phyloP scores from a whole-genome alignment of 331 rosid species.

The Prunus yedoensis region DNA sequence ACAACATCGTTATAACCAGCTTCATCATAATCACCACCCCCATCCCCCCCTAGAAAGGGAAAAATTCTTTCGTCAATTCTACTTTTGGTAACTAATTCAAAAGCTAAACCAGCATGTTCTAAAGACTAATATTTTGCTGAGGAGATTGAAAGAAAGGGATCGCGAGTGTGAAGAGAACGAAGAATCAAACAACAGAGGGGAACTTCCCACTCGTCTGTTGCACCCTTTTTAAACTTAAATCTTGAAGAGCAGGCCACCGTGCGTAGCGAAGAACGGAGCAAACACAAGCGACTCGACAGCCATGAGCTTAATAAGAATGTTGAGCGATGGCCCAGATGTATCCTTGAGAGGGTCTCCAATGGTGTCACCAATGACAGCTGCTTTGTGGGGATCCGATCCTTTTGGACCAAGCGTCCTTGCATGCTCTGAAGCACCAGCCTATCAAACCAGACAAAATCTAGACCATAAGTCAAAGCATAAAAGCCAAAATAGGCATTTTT shows the following conservation, averaged over 20 bases:
- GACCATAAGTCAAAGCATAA: background rate
- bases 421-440: conserved; percentile 95
- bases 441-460: conserved; percentile 4
- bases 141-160: background rate
- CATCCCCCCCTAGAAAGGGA: conserved; percentile 18
- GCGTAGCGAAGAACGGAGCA: conserved; percentile 93
- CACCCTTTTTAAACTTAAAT: conserved; percentile 22
- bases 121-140: background rate
- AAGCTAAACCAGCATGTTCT: conserved; percentile 16
- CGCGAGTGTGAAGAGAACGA: background rate
- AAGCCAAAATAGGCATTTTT: background rate
- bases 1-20: conserved; percentile 21
- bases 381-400: conserved; percentile 92
- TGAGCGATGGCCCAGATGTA: conserved; percentile 90
- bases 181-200: background rate
- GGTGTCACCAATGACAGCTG: conserved; percentile 96
- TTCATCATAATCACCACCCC: conserved; percentile 20
- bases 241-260: conserved; percentile 90
- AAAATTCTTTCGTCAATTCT: conserved; percentile 28
- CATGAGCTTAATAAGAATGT: conserved; percentile 97
- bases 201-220: conserved; percentile 6
- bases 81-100: conserved; percentile 25
- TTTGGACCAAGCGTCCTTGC: conserved; percentile 89
- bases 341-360: conserved; percentile 97
- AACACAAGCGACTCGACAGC: conserved; percentile 93